These are phyloP conservation scores for Scutellaria galericulata DNA, from an alignment of 257 asterid species.

Conservation along the genomic window DNA sequence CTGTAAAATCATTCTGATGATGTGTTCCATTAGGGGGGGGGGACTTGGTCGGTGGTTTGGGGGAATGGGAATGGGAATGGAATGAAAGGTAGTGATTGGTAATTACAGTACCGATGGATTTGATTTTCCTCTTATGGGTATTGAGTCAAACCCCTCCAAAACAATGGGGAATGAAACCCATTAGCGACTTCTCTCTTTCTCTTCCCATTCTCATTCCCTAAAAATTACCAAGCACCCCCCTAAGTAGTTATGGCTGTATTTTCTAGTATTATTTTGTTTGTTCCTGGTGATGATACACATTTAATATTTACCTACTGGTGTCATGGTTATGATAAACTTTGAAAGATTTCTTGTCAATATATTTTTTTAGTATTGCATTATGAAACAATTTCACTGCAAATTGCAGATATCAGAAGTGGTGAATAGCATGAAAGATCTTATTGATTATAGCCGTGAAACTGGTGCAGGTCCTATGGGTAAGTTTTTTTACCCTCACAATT, in stretches of 20 bases:
- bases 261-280: not conserved
- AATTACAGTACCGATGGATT: no score
- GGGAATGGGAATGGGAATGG: no score
- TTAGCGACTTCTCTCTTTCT: no score
- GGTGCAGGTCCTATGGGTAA: conserved; percentile 97
- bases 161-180: no score
- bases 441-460: conserved; percentile 90
- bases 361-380: conserved; percentile 15
- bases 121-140: no score
- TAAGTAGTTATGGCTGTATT: not conserved
- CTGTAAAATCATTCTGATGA: no score
- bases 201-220: no score
- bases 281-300: conserved; percentile 2
- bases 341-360: not conserved
- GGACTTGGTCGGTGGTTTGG: no score
- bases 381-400: not conserved
- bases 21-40: no score
- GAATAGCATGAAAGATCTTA: conserved; percentile 99
- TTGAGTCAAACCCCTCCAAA: no score
- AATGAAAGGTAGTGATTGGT: no score
- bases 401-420: conserved; percentile 99
- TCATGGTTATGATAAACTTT: not conserved
- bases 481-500: conserved; percentile 26
- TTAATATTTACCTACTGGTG: not conserved
- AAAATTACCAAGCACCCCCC: no score